Evolutionary conservation across 1,139 yeast genomes (phyloP).

Genomic region (Yamadazyma siamensis): DNA sequence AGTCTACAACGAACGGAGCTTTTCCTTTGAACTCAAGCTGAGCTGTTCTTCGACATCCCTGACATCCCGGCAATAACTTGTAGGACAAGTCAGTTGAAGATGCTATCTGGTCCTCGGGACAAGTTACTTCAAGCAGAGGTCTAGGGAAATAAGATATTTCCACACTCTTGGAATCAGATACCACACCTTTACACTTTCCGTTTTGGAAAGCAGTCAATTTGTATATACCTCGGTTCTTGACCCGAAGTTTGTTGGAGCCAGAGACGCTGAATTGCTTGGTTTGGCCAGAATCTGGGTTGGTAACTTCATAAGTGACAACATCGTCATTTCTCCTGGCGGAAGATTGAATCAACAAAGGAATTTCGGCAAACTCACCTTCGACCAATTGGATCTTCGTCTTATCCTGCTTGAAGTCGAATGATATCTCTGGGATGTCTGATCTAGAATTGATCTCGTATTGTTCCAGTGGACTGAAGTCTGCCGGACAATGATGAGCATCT

Average conservation of each 20-base stretch:
- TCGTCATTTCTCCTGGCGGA: constrained; percentile 27
- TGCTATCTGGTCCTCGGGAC: constrained; percentile 15
- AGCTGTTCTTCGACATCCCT: constrained; percentile 24
- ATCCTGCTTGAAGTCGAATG: constrained; percentile 18
- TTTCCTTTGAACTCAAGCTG: constrained; percentile 46
- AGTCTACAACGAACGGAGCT: constrained; percentile 72
- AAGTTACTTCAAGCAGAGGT: constrained; percentile 45
- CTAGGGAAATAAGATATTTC: constrained; percentile 50
- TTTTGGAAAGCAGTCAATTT: constrained; percentile 56
- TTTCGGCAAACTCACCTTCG: constrained; percentile 55
- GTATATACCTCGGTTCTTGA: constrained; percentile 61
- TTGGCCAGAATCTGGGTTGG: constrained; percentile 12
- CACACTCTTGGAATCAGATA: constrained; percentile 35
- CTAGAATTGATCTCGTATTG: constrained; percentile 63
- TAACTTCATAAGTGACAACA: constrained; percentile 22
- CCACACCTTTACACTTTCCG: constrained; percentile 65
- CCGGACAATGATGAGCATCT: constrained; percentile 75
- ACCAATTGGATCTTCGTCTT: constrained; percentile 38
- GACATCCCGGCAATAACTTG: constrained; percentile 22
- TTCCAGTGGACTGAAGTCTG: constrained; percentile 49
- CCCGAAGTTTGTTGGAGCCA: constrained; percentile 38
- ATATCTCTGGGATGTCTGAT: constrained; percentile 55
- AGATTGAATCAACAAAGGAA: constrained; percentile 53
- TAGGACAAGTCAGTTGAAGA: background rate
- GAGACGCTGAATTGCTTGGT: constrained; percentile 23